Evolutionary conservation across 306 rosid genomes (phyloP).

Genomic region (Prunus mira): DNA sequence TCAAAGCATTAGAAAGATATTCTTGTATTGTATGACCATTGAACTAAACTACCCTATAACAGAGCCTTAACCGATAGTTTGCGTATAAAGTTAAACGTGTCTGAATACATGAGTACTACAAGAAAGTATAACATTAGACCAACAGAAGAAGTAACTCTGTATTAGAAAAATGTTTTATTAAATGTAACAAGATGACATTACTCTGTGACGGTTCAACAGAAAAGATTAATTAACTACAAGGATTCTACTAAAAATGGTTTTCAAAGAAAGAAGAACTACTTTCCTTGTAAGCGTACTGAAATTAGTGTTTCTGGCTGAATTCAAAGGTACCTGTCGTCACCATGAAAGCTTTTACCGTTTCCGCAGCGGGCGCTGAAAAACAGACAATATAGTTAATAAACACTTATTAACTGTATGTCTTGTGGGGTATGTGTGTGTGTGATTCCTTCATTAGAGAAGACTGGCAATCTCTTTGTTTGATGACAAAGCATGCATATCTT

Average conservation of each 20-base stretch:
- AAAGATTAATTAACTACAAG: not conserved
- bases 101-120: not conserved
- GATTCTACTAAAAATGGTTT: slow-evolving; percentile 4
- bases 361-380: slow-evolving; percentile 68
- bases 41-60: not conserved
- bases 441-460: not conserved
- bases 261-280: slow-evolving; percentile 21
- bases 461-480: not conserved
- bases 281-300: slow-evolving; percentile 14
- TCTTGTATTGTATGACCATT: not conserved
- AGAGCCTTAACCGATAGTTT: not conserved
- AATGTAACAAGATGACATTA: not conserved
- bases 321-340: slow-evolving; percentile 4
- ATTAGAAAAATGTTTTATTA: not conserved
- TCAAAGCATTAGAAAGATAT: too few relatives aligned
- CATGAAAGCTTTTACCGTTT: slow-evolving; percentile 28
- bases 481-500: not conserved
- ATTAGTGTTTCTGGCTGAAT: slow-evolving; percentile 16
- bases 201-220: not conserved
- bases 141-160: not conserved
- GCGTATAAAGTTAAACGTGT: not conserved
- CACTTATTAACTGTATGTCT: not conserved
- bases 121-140: not conserved
- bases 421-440: not conserved
- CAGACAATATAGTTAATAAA: slow-evolving; percentile 4